Conservation (phyloP, 1,139 yeast genomes). For the Kodamaea arcana region DNA sequence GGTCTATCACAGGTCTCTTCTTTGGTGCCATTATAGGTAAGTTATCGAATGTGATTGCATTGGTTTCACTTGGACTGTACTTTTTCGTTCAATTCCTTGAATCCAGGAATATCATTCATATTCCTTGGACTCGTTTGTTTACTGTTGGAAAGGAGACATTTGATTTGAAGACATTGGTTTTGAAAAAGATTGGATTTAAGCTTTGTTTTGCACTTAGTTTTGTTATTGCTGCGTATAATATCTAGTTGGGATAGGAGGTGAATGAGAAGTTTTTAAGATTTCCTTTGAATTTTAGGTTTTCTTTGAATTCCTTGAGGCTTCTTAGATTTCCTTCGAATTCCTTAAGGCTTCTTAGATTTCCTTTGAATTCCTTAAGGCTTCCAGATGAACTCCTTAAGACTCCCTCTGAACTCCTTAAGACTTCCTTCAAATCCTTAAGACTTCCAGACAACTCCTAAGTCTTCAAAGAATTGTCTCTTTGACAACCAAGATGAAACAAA, state of each 20-base stretch:
- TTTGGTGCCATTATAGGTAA: conserved; percentile 66
- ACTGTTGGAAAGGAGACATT: conserved; percentile 43
- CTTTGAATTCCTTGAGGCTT: too few relatives aligned
- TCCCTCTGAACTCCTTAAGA: too few relatives aligned
- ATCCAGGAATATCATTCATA: conserved; percentile 49
- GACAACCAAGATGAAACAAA: too few relatives aligned
- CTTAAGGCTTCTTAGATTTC: too few relatives aligned
- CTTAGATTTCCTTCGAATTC: too few relatives aligned
- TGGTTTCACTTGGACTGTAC: conserved; percentile 48
- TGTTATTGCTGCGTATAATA: conserved; percentile 61
- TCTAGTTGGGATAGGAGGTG: conserved; percentile 16
- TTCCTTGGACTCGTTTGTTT: conserved; percentile 47
- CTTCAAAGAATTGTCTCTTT: too few relatives aligned
- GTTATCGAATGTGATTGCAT: conserved; percentile 54
- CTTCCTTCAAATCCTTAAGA: too few relatives aligned
- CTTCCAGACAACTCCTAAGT: too few relatives aligned
- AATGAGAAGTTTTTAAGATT: too few relatives aligned
- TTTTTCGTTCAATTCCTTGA: conserved; percentile 57
- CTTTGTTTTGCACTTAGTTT: conserved; percentile 56
- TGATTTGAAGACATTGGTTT: conserved; percentile 49
- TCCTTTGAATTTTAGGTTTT: too few relatives aligned
- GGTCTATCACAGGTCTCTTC: conserved; percentile 62
- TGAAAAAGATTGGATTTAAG: conserved; percentile 65
- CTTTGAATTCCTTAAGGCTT: too few relatives aligned
- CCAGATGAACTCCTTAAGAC: too few relatives aligned